A percentile compares a stretch with the other conserved stretches of the same genome.
These are phyloP conservation scores for Skeletonema potamos DNA, from an alignment of 108 stramenopile species.

Conservation along the genomic window DNA sequence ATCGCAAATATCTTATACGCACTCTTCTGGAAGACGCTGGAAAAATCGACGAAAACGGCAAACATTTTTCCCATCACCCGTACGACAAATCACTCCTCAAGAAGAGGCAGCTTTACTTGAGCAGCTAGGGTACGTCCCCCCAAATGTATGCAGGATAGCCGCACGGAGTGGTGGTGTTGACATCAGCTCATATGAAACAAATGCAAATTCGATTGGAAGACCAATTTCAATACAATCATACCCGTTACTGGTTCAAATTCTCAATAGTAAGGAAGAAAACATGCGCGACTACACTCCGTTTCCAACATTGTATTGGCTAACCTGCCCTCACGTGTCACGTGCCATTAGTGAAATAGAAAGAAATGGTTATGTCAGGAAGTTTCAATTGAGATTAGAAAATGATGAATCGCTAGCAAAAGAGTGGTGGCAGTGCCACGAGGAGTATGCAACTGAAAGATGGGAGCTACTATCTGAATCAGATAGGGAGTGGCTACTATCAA, in stretches of 20 bases:
- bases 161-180: constrained; percentile 36
- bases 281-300: constrained; percentile 57
- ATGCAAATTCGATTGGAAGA: constrained; percentile 8
- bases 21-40: neutral
- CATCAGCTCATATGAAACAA: neutral
- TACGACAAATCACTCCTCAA: constrained; percentile 2
- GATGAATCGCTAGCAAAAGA: constrained; percentile 16
- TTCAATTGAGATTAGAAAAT: constrained; percentile 46
- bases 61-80: constrained; percentile 26
- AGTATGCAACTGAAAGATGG: constrained; percentile 68
- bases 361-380: constrained; percentile 48
- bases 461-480: constrained; percentile 46
- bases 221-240: constrained; percentile 75
- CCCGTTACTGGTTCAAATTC: constrained; percentile 43
- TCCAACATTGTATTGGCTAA: constrained; percentile 78
- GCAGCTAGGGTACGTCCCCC: constrained; percentile 71
- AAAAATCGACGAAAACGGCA: neutral
- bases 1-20: no score
- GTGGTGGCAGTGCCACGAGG: constrained; percentile 49
- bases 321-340: constrained; percentile 55
- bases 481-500: constrained; percentile 36
- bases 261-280: neutral
- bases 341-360: constrained; percentile 71
- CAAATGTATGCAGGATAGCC: constrained; percentile 59
- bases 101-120: constrained; percentile 37